phyloP scores from a whole-genome alignment of 2,329 filamentous ascomycete species.

The Penicillium decumbens region DNA sequence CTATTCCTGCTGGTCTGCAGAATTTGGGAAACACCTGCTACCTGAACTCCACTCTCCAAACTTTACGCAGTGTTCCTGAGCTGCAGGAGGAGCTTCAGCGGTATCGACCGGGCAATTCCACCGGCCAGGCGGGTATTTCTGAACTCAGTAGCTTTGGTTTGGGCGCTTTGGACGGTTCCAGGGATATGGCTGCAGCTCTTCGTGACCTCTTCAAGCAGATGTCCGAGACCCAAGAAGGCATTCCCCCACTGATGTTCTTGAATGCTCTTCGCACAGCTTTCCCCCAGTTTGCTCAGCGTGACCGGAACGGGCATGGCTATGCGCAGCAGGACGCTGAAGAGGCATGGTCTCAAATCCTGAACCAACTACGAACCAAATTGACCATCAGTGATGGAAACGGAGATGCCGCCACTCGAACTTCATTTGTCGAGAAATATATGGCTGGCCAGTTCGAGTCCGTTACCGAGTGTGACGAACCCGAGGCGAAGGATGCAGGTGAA shows the following conservation, averaged over 20 bases:
- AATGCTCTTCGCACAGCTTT: conserved; percentile 71
- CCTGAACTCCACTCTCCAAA: conserved; percentile 94
- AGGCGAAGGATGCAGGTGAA: conserved; percentile 70
- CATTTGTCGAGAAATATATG: conserved; percentile 89
- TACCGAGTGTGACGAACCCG: conserved; percentile 77
- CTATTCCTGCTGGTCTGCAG: conserved; percentile 78
- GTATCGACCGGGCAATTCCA: conserved; percentile 49
- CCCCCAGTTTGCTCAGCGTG: conserved; percentile 88
- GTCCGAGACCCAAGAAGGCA: conserved; percentile 81
- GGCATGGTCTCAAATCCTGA: conserved; percentile 92
- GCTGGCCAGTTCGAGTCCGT: conserved; percentile 72
- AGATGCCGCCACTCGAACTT: conserved; percentile 50
- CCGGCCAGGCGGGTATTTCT: conserved; percentile 34
- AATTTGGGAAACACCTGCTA: conserved; percentile 99
- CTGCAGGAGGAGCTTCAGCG: conserved; percentile 71
- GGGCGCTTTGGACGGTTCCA: conserved; percentile 54
- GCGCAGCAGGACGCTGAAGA: conserved; percentile 99
- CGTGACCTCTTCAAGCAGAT: conserved; percentile 83
- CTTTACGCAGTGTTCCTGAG: conserved; percentile 81
- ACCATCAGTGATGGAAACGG: conserved; percentile 54
- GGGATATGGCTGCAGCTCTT: conserved; percentile 71
- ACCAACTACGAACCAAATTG: conserved; percentile 73
- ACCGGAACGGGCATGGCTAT: conserved; percentile 75
- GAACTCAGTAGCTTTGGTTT: conserved; percentile 53
- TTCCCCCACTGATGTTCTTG: conserved; percentile 77